Evolutionary conservation across 2,329 filamentous ascomycete species (phyloP).

Genomic region (Allantophomopsis cytisporea): DNA sequence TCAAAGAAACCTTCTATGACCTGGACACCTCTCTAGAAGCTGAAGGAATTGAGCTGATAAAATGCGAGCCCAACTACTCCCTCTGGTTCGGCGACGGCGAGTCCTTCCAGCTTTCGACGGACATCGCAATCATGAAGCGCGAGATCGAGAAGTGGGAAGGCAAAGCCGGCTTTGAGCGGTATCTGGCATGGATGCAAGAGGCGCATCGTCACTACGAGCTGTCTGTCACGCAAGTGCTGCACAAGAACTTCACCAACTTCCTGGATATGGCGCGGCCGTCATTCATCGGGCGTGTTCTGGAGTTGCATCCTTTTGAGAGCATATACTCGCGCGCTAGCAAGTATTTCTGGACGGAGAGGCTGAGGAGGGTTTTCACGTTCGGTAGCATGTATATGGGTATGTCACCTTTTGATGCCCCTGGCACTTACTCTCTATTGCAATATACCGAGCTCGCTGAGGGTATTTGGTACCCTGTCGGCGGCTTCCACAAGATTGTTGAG

Average conservation of each 20-base stretch:
- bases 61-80: constrained; percentile 65
- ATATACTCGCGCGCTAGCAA: constrained; percentile 51
- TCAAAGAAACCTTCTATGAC: constrained; percentile 55
- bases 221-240: constrained; percentile 49
- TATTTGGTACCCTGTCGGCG: constrained; percentile 62
- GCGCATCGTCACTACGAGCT: constrained; percentile 58
- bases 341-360: constrained; percentile 57
- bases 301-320: constrained; percentile 56
- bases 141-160: constrained; percentile 65
- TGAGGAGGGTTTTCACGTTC: constrained; percentile 62
- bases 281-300: constrained; percentile 44
- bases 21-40: constrained; percentile 50
- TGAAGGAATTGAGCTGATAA: constrained; percentile 54
- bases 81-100: constrained; percentile 60
- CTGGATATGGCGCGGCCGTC: constrained; percentile 40
- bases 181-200: constrained; percentile 52
- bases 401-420: constrained; percentile 63
- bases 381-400: constrained; percentile 78
- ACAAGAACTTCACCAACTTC: constrained; percentile 51
- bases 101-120: constrained; percentile 49
- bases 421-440: constrained; percentile 60
- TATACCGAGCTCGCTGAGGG: constrained; percentile 66
- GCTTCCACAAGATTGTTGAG: constrained; percentile 53
- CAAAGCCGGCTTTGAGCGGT: constrained; percentile 55
- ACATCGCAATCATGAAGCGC: constrained; percentile 55